These are phyloP conservation scores for Paramecium bursaria DNA, from an alignment of 73 alveolate genomes.

Conservation along the genomic window DNA sequence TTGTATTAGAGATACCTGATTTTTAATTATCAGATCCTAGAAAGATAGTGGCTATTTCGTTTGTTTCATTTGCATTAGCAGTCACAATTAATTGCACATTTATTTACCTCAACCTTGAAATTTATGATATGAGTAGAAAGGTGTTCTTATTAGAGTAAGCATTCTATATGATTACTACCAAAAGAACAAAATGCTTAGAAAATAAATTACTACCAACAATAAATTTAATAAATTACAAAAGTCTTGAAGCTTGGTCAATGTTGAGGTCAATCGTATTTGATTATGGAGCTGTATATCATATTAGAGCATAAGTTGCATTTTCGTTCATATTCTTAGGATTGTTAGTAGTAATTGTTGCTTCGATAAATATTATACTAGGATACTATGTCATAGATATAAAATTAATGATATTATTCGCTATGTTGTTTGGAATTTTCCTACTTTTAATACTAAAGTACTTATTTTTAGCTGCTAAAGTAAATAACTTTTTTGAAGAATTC, in stretches of 20 bases:
- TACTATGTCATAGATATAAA: slow-evolving; percentile 12
- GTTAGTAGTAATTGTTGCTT: not conserved
- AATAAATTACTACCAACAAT: slow-evolving; percentile 34
- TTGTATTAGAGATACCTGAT: too few relatives aligned
- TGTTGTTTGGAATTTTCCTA: not conserved
- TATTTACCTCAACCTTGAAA: not conserved
- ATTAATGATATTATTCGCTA: not conserved
- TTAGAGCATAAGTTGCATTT: slow-evolving; percentile 18
- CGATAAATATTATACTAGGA: slow-evolving; percentile 16
- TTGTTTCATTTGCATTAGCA: not conserved
- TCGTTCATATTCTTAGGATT: not conserved
- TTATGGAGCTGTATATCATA: slow-evolving; percentile 24
- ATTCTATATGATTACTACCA: slow-evolving; percentile 18
- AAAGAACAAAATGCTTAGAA: slow-evolving; percentile 37
- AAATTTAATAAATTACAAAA: not conserved
- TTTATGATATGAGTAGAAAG: slow-evolving; percentile 52
- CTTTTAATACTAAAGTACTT: not conserved
- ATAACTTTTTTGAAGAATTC: slow-evolving; percentile 24
- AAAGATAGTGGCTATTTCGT: too few relatives aligned
- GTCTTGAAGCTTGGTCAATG: slow-evolving; percentile 51
- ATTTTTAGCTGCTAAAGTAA: slow-evolving; percentile 1
- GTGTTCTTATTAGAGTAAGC: slow-evolving; percentile 17
- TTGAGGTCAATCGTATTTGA: slow-evolving; percentile 28
- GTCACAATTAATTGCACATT: slow-evolving; percentile 31
- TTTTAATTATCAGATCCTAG: too few relatives aligned